These are phyloP conservation scores for Cercospora canescens DNA, from an alignment of 2,329 filamentous ascomycete genomes.

Conservation along the genomic window DNA sequence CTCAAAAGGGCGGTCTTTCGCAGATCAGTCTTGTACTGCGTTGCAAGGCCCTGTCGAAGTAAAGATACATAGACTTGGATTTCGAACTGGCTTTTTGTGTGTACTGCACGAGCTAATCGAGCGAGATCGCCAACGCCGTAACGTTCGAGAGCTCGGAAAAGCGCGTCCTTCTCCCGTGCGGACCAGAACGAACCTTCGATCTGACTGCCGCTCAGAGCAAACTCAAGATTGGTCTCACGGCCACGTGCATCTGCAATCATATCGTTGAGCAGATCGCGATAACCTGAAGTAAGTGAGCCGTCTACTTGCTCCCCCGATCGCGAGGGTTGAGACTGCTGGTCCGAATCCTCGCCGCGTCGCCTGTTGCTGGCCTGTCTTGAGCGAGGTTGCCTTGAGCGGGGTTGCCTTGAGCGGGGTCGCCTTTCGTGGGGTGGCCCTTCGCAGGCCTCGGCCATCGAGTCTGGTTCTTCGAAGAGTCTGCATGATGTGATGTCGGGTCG, in stretches of 20 bases:
- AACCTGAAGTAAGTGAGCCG: slow-evolving; percentile 30
- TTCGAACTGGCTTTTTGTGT: slow-evolving; percentile 73
- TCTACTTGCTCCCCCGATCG: slow-evolving; percentile 11
- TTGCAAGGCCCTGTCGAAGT: slow-evolving; percentile 53
- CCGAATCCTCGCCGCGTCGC: slow-evolving; percentile 9
- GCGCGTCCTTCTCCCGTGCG: slow-evolving; percentile 64
- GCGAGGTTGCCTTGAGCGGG: slow-evolving; percentile 7
- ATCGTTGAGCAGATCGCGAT: slow-evolving; percentile 55
- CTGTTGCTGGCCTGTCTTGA: slow-evolving; percentile 10
- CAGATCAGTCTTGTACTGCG: slow-evolving; percentile 40
- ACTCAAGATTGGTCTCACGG: background rate
- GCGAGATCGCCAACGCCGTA: slow-evolving; percentile 64
- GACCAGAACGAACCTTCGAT: slow-evolving; percentile 73
- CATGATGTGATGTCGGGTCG: slow-evolving; percentile 12
- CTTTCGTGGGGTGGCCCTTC: background rate
- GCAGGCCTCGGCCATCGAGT: slow-evolving; percentile 12
- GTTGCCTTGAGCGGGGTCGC: slow-evolving; percentile 9
- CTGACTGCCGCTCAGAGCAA: slow-evolving; percentile 49
- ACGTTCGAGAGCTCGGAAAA: slow-evolving; percentile 67
- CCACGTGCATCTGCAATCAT: slow-evolving; percentile 53
- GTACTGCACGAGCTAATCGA: slow-evolving; percentile 63
- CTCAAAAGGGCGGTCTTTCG: slow-evolving; percentile 43
- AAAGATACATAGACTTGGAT: slow-evolving; percentile 68
- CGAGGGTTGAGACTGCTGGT: slow-evolving; percentile 12
- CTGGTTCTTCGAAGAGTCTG: slow-evolving; percentile 15